Evolutionary conservation across 257 asterid species (phyloP).

Genomic region (Solanum etuberosum): DNA sequence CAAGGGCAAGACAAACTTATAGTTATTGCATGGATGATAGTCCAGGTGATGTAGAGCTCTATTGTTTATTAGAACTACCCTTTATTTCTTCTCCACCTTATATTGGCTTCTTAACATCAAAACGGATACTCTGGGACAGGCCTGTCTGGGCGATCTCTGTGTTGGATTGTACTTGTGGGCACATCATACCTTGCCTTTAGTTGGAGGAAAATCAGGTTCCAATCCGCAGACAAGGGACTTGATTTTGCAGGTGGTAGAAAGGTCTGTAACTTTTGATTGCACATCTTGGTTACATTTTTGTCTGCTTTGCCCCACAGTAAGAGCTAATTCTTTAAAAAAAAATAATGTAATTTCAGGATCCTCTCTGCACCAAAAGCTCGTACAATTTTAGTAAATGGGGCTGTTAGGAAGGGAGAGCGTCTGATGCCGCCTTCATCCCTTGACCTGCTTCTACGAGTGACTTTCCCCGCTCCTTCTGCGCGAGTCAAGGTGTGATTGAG

Average conservation of each 20-base stretch:
- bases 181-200: constrained; percentile 53
- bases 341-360: constrained; percentile 32
- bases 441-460: constrained; percentile 42
- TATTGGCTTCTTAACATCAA: constrained; percentile 5
- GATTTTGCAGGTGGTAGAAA: constrained; percentile 74
- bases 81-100: neutral
- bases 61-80: neutral
- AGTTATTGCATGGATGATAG: constrained; percentile 53
- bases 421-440: constrained; percentile 63
- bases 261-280: constrained; percentile 22
- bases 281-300: neutral
- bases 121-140: constrained; percentile 23
- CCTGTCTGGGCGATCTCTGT: constrained; percentile 65
- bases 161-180: constrained; percentile 74
- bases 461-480: constrained; percentile 63
- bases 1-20: constrained; percentile 77
- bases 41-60: constrained; percentile 40
- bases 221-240: constrained; percentile 67
- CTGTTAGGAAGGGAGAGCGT: constrained; percentile 78
- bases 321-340: neutral
- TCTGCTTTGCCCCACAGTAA: neutral
- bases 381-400: constrained; percentile 40
- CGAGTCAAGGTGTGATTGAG: constrained; percentile 48
- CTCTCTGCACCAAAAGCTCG: constrained; percentile 69
- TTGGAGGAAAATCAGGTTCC: constrained; percentile 68